Evolutionary conservation across 495 filamentous ascomycete genomes (phyloP).

Genomic region (Neurospora sp.): DNA sequence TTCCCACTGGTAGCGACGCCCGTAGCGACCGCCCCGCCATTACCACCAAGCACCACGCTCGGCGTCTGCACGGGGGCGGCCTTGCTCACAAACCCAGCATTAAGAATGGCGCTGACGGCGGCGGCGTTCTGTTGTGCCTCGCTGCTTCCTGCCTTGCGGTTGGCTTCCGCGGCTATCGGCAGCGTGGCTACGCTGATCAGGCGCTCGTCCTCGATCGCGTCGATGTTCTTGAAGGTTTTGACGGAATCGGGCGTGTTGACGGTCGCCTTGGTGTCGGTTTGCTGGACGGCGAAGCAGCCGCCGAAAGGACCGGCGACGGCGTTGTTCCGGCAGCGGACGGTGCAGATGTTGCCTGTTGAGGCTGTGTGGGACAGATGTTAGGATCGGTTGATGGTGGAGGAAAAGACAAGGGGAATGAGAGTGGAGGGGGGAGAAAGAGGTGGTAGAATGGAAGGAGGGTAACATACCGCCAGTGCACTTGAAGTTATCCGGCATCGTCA

Average conservation of each 20-base stretch:
- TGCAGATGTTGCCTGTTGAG: constrained; percentile 43
- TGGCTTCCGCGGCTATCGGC: constrained; percentile 24
- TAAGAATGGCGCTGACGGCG: constrained; percentile 16
- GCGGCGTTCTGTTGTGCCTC: constrained; percentile 23
- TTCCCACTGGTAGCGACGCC: not conserved
- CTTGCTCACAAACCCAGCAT: not conserved
- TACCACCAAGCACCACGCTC: not conserved
- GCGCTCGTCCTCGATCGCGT: constrained; percentile 20
- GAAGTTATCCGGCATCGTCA: constrained; percentile 32
- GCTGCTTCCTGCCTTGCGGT: constrained; percentile 22
- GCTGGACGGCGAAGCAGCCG: constrained; percentile 38
- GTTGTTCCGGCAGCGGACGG: constrained; percentile 44
- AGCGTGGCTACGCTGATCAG: constrained; percentile 25
- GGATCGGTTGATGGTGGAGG: not conserved
- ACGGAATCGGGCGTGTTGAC: constrained; percentile 24
- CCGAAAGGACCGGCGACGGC: constrained; percentile 49
- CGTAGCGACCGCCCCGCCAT: not conserved
- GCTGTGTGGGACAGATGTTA: constrained; percentile 11
- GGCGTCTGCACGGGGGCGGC: not conserved
- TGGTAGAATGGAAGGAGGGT: not conserved
- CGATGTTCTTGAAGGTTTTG: constrained; percentile 19
- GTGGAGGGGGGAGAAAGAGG: not conserved
- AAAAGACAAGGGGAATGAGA: not conserved
- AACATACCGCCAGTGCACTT: constrained; percentile 30
- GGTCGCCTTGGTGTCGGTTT: constrained; percentile 23